A percentile compares a stretch with the other conserved stretches of the same genome.
Conservation (phyloP, 495 filamentous ascomycete genomes). For the Xeromyces bisporus region DNA sequence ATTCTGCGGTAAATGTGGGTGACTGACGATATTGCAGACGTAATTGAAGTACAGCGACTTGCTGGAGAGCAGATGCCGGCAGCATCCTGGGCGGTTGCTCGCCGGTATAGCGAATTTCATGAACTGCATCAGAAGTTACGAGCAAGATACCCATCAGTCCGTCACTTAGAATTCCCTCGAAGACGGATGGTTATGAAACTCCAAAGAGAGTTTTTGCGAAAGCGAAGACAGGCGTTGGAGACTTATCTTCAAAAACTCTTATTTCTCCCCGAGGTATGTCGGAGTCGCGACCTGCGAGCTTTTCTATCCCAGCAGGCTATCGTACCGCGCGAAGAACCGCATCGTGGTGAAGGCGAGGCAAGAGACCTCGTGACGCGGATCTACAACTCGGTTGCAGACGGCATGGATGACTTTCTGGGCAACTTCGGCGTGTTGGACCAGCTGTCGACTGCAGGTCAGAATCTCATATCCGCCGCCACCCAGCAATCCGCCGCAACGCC, state of each 20-base stretch:
- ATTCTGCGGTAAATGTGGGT: no score
- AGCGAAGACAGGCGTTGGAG: conserved; percentile 66
- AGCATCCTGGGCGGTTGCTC: conserved; percentile 62
- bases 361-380: conserved; percentile 87
- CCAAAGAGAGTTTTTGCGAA: conserved; percentile 86
- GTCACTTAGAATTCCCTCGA: conserved; percentile 80
- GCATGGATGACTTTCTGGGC: conserved; percentile 94
- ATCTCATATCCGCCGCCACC: conserved; percentile 76
- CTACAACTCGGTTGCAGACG: conserved; percentile 90
- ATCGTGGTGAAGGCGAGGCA: conserved; percentile 41
- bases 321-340: conserved; percentile 36
- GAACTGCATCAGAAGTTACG: conserved; percentile 84
- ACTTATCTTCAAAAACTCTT: conserved; percentile 74
- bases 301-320: conserved; percentile 89
- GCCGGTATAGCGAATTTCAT: conserved; percentile 91
- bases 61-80: conserved; percentile 82
- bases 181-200: conserved; percentile 89
- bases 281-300: conserved; percentile 76
- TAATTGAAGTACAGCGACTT: conserved; percentile 77
- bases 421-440: conserved; percentile 94
- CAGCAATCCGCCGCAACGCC: conserved; percentile 43
- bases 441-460: conserved; percentile 80
- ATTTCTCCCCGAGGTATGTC: conserved; percentile 79
- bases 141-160: conserved; percentile 65
- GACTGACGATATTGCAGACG: conserved; percentile 29